Conservation (phyloP, 441 rosid genomes). For the Aleurites moluccanus region DNA sequence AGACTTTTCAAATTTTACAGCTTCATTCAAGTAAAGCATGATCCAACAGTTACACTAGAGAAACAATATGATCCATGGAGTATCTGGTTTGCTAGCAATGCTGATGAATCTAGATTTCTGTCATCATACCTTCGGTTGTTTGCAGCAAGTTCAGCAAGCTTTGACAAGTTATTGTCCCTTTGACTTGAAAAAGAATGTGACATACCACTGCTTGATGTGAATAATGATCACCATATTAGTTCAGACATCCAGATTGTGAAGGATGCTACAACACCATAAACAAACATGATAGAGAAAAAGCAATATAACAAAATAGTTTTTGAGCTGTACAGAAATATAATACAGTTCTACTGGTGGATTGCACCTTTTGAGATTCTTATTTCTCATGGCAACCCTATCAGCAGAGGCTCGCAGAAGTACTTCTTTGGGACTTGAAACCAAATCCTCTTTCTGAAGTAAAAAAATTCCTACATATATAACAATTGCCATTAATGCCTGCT, state of each 20-base stretch:
- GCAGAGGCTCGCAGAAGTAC: constrained; percentile 71
- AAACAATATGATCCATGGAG: not conserved
- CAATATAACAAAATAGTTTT: constrained; percentile 9
- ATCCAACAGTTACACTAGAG: not conserved
- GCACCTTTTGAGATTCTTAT: constrained; percentile 58
- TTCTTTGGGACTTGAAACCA: constrained; percentile 80
- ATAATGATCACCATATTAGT: constrained; percentile 28
- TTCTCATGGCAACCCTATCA: constrained; percentile 67
- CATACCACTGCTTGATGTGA: constrained; percentile 52
- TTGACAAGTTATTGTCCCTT: constrained; percentile 60
- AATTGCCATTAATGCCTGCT: not conserved
- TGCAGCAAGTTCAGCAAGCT: constrained; percentile 42
- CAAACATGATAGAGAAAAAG: constrained; percentile 9
- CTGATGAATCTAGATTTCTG: constrained; percentile 41
- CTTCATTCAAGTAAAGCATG: not conserved
- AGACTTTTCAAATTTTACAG: constrained; percentile 5
- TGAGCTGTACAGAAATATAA: constrained; percentile 16
- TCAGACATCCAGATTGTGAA: constrained; percentile 19
- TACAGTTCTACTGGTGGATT: constrained; percentile 20
- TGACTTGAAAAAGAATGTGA: constrained; percentile 83
- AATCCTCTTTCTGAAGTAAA: constrained; percentile 41
- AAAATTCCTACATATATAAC: not conserved
- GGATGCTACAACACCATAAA: not conserved
- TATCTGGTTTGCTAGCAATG: constrained; percentile 22
- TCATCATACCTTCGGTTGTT: constrained; percentile 53